phyloP scores from a whole-genome alignment of 2,329 filamentous ascomycete species.

The Whalleya microplaca region DNA sequence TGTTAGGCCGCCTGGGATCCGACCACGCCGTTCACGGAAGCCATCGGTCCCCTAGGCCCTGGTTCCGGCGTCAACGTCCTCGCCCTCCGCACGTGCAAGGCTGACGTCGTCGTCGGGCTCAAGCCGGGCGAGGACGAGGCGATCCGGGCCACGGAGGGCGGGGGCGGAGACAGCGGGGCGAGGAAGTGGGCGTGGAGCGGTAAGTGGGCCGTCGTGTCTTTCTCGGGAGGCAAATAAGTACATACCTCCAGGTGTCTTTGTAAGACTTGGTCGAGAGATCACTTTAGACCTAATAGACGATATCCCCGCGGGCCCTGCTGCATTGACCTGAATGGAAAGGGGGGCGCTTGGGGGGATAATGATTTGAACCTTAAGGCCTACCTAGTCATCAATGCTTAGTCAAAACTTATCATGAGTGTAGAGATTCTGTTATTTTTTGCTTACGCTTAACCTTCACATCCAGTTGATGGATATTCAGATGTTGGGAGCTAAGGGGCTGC shows the following conservation, averaged over 20 bases:
- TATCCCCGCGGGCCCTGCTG: neutral
- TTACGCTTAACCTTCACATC: too few relatives aligned
- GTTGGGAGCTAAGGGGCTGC: too few relatives aligned
- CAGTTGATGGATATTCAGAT: too few relatives aligned
- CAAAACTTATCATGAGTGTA: too few relatives aligned
- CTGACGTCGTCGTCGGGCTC: constrained; percentile 92
- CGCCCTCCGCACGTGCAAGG: constrained; percentile 92
- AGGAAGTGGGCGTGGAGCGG: constrained; percentile 94
- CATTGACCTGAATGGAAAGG: too few relatives aligned
- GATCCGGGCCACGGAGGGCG: constrained; percentile 67
- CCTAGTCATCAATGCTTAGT: too few relatives aligned
- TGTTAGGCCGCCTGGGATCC: constrained; percentile 80
- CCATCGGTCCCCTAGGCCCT: constrained; percentile 83
- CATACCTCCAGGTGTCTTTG: neutral
- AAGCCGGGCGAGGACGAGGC: constrained; percentile 80
- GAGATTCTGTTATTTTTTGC: too few relatives aligned
- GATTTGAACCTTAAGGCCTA: too few relatives aligned
- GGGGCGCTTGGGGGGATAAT: neutral
- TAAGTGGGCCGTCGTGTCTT: constrained; percentile 95
- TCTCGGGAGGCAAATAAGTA: constrained; percentile 67
- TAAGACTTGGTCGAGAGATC: neutral
- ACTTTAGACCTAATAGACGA: constrained; percentile 8
- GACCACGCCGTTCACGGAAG: constrained; percentile 81
- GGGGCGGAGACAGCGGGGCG: constrained; percentile 70
- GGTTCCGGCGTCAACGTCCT: constrained; percentile 83